Evolutionary conservation across 2,329 filamentous ascomycete species (phyloP).

Genomic region (Neonectria neomacrospora): DNA sequence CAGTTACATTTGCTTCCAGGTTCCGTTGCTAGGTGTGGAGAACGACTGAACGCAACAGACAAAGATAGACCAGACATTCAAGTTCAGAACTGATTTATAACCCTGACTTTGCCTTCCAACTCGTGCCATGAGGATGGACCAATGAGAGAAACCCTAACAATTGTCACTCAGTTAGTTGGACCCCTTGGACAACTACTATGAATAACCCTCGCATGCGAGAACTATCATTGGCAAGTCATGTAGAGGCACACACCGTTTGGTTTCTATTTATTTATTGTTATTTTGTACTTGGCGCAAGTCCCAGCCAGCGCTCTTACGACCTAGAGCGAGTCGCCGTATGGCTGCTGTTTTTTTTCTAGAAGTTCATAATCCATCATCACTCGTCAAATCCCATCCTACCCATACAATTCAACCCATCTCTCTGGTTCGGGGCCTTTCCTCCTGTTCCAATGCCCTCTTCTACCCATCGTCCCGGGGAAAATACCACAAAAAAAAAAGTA

Average conservation of each 20-base stretch:
- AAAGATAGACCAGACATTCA: slow-evolving; percentile 4
- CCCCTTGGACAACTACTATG: background rate
- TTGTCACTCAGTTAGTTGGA: background rate
- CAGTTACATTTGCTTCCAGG: background rate
- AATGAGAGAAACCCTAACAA: background rate
- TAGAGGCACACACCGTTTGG: background rate
- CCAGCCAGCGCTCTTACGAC: slow-evolving; percentile 18
- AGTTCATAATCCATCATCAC: slow-evolving; percentile 30
- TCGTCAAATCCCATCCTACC: slow-evolving; percentile 22
- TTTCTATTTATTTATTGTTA: slow-evolving; percentile 16
- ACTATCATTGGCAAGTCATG: slow-evolving; percentile 3
- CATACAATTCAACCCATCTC: slow-evolving; percentile 7
- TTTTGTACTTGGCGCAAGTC: slow-evolving; percentile 19
- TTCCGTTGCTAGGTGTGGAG: background rate
- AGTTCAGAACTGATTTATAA: slow-evolving; percentile 2
- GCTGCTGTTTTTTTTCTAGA: slow-evolving; percentile 24
- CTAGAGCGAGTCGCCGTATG: slow-evolving; percentile 23
- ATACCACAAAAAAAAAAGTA: slow-evolving; percentile 10
- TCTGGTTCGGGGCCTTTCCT: slow-evolving; percentile 5
- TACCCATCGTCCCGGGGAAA: background rate
- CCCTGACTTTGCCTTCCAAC: background rate
- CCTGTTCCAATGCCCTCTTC: slow-evolving; percentile 8
- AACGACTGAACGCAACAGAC: slow-evolving; percentile 3
- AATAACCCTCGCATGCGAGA: background rate
- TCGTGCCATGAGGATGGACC: background rate